Evolutionary conservation across 169 alveolate genomes (phyloP).

Genomic region (Ichthyophthirius multifiliis): DNA sequence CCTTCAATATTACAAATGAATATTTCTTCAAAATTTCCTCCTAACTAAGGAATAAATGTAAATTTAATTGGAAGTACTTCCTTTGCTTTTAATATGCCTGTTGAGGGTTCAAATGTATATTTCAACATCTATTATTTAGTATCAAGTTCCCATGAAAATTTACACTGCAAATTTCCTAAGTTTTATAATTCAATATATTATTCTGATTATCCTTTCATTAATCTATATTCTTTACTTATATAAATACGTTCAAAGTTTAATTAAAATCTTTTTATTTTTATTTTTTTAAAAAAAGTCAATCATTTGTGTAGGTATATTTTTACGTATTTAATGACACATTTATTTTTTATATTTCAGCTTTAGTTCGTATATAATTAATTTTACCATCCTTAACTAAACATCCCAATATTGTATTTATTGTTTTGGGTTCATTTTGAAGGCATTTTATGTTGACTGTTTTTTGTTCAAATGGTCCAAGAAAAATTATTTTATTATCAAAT

Average conservation of each 20-base stretch:
- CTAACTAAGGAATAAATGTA: constrained; percentile 62
- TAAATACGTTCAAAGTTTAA: constrained; percentile 14
- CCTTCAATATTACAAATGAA: constrained; percentile 78
- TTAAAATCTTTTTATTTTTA: neutral
- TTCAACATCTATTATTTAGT: constrained; percentile 51
- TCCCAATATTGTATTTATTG: neutral
- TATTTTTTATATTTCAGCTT: constrained; percentile 10
- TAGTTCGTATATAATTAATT: neutral
- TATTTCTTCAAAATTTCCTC: constrained; percentile 75
- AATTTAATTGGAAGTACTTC: constrained; percentile 56
- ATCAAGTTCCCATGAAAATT: constrained; percentile 78
- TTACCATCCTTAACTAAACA: neutral
- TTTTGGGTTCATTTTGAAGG: neutral
- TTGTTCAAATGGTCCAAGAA: neutral
- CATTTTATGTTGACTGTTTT: neutral
- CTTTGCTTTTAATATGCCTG: constrained; percentile 77
- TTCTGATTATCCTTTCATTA: constrained; percentile 43
- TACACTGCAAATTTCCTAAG: constrained; percentile 79
- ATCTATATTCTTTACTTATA: constrained; percentile 57
- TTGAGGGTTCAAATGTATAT: constrained; percentile 75
- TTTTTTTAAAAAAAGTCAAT: neutral
- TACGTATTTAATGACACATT: neutral
- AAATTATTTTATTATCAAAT: neutral
- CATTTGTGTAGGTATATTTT: neutral
- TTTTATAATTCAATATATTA: constrained; percentile 63